Evolutionary conservation across 2,329 filamentous ascomycete species (phyloP).

Genomic region (Fusarium oligoseptatum): DNA sequence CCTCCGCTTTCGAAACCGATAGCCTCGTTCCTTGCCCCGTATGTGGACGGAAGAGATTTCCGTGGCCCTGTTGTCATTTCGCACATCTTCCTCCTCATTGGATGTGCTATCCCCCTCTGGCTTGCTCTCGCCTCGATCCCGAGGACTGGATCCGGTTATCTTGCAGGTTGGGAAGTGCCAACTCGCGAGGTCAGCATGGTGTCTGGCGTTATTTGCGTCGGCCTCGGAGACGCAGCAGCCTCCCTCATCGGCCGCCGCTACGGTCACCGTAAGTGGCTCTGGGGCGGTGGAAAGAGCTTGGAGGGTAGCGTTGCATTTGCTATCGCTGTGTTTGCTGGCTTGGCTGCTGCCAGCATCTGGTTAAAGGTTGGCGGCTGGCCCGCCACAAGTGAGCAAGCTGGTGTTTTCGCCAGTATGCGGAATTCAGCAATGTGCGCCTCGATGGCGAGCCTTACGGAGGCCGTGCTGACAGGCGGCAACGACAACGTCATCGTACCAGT

Average conservation of each 20-base stretch:
- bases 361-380: slow-evolving; percentile 82
- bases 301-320: slow-evolving; percentile 90
- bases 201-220: slow-evolving; percentile 92
- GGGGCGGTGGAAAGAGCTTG: slow-evolving; percentile 95
- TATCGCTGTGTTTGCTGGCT: slow-evolving; percentile 79
- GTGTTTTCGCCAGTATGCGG: slow-evolving; percentile 58
- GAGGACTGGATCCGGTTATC: slow-evolving; percentile 67
- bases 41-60: slow-evolving; percentile 93
- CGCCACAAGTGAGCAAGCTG: slow-evolving; percentile 59
- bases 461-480: slow-evolving; percentile 94
- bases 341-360: slow-evolving; percentile 80
- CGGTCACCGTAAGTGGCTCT: slow-evolving; percentile 91
- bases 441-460: slow-evolving; percentile 91
- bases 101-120: slow-evolving; percentile 96
- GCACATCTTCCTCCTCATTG: slow-evolving; percentile 95
- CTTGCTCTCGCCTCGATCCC: slow-evolving; percentile 80
- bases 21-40: slow-evolving; percentile 88
- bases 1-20: slow-evolving; percentile 90
- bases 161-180: slow-evolving; percentile 81
- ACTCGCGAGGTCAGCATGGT: slow-evolving; percentile 89
- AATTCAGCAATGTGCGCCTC: slow-evolving; percentile 81
- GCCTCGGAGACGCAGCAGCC: slow-evolving; percentile 93
- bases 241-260: slow-evolving; percentile 89
- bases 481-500: slow-evolving; percentile 98
- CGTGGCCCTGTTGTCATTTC: slow-evolving; percentile 94